A percentile compares a stretch with the other conserved stretches of the same genome.
phyloP scores from a whole-genome alignment of 306 rosid species.

The Mimosa bimucronata region DNA sequence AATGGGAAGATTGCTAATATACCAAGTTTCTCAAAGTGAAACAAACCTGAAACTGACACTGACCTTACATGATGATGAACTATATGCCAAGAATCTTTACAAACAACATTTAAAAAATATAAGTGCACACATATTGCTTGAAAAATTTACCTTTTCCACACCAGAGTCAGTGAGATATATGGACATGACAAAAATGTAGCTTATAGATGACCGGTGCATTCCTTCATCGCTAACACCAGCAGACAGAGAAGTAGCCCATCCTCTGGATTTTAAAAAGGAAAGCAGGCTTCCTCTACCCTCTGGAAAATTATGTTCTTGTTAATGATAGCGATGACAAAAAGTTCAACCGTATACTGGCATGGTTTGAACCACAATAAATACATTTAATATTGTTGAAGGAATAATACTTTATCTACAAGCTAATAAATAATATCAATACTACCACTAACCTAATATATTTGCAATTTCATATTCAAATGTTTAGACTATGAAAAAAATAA shows the following conservation, averaged over 20 bases:
- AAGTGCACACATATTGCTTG: constrained; percentile 1
- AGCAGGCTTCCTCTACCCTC: constrained; percentile 98
- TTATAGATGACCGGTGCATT: constrained; percentile 68
- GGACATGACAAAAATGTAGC: constrained; percentile 81
- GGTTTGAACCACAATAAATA: constrained; percentile 10
- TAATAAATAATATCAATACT: constrained; percentile 10
- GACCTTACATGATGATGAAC: constrained; percentile 34
- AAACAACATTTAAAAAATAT: constrained; percentile 22
- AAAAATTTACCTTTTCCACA: constrained; percentile 68
- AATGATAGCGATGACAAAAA: constrained; percentile 32
- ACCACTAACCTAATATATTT: constrained; percentile 2
- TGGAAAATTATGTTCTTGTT: constrained; percentile 48
- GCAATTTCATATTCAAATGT: constrained; percentile 5
- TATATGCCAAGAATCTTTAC: constrained; percentile 16
- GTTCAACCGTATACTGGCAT: constrained; percentile 3
- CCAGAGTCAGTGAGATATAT: constrained; percentile 94
- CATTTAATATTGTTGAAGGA: not conserved
- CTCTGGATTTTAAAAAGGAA: constrained; percentile 75
- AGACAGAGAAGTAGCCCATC: constrained; percentile 88
- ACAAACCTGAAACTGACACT: constrained; percentile 41
- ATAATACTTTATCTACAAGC: not conserved
- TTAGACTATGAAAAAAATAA: constrained; percentile 15
- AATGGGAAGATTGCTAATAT: constrained; percentile 14
- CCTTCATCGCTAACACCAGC: constrained; percentile 97
- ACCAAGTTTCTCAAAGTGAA: constrained; percentile 18